These are phyloP conservation scores for Phaeodactylum tricornutum DNA, from an alignment of 108 stramenopile species.

Conservation along the genomic window DNA sequence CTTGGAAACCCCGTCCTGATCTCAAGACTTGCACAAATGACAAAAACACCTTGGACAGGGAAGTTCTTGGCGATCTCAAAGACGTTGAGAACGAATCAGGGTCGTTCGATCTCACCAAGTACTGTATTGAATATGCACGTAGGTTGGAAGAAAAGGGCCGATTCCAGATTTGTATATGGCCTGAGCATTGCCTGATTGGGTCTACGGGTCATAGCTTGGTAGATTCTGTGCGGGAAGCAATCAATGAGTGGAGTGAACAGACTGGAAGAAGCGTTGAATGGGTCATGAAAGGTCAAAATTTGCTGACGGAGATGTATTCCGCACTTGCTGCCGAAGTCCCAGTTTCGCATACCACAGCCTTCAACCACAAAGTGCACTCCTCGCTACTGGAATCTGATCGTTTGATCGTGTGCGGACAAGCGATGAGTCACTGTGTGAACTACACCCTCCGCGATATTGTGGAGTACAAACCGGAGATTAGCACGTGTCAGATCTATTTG, in stretches of 20 bases:
- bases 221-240: slow-evolving; percentile 32
- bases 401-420: slow-evolving; percentile 87
- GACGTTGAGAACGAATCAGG: slow-evolving; percentile 8
- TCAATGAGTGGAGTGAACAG: slow-evolving; percentile 48
- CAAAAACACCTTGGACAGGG: slow-evolving; percentile 16
- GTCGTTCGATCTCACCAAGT: slow-evolving; percentile 30
- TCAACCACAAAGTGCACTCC: slow-evolving; percentile 12
- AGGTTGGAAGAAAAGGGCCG: slow-evolving; percentile 54
- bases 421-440: slow-evolving; percentile 93
- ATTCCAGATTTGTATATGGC: slow-evolving; percentile 87
- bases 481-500: slow-evolving; percentile 37
- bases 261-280: slow-evolving; percentile 62
- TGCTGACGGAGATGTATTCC: slow-evolving; percentile 88
- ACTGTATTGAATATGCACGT: slow-evolving; percentile 49
- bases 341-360: slow-evolving; percentile 18
- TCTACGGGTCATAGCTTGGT: slow-evolving; percentile 61
- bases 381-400: slow-evolving; percentile 24
- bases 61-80: slow-evolving; percentile 14
- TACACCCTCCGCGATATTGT: slow-evolving; percentile 68
- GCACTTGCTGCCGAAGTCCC: slow-evolving; percentile 86
- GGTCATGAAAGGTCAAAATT: slow-evolving; percentile 78
- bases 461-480: slow-evolving; percentile 24
- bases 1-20: slow-evolving; percentile 43
- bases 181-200: slow-evolving; percentile 93
- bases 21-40: slow-evolving; percentile 14